Conservation (phyloP, 202 grass and related monocot genomes). For the Sporobolus alterniflorus region DNA sequence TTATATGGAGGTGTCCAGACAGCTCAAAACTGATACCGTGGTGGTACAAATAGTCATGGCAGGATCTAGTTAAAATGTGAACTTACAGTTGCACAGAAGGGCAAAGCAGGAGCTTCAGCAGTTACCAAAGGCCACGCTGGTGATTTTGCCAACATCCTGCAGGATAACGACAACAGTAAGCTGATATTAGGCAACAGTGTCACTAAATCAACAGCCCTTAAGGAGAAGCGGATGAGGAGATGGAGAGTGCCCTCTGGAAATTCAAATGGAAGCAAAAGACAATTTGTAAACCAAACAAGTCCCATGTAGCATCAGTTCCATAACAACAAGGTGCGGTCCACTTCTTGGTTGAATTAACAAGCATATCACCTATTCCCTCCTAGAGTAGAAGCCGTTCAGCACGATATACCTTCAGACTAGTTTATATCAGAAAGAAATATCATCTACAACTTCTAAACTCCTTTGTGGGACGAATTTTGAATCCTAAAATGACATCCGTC, state of each 20-base stretch:
- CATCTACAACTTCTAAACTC: not conserved
- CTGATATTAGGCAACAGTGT: not conserved
- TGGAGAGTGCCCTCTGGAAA: not conserved
- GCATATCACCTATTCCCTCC: not conserved
- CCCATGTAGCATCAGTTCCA: not conserved
- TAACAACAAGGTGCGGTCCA: not conserved
- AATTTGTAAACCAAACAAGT: not conserved
- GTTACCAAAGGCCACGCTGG: conserved; percentile 36
- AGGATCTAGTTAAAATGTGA: not conserved
- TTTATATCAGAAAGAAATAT: too few species aligned
- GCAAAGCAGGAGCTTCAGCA: conserved; percentile 34
- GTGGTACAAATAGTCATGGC: not conserved
- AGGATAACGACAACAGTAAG: not conserved
- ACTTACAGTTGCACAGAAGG: conserved; percentile 57
- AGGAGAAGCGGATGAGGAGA: not conserved
- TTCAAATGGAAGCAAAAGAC: not conserved
- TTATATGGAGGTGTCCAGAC: not conserved
- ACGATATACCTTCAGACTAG: too few species aligned
- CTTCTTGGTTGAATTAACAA: not conserved
- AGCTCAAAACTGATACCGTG: not conserved
- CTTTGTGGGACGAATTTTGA: not conserved
- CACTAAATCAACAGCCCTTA: not conserved
- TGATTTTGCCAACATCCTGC: conserved; percentile 61
- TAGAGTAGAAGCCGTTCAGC: not conserved
- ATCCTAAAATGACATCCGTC: too few species aligned